Evolutionary conservation across 2,329 filamentous ascomycete genomes (phyloP).

Genomic region (Fusarium clavum): DNA sequence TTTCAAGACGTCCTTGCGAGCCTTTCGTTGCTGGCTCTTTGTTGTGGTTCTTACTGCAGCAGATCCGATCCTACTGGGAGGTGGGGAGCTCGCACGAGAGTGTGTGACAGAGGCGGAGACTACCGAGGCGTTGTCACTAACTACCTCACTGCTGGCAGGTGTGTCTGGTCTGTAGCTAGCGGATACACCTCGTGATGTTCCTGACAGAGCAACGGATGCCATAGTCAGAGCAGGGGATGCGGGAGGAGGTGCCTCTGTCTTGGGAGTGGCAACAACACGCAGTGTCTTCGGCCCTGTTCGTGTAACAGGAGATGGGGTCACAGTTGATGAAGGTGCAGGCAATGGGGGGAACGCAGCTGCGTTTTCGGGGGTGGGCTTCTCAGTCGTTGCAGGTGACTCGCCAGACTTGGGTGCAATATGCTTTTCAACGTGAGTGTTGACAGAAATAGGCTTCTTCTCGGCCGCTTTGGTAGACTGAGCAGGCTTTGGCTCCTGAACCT

Average conservation of each 20-base stretch:
- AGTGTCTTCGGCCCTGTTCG: slow-evolving; percentile 72
- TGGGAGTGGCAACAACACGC: slow-evolving; percentile 76
- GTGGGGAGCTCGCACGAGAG: slow-evolving; percentile 78
- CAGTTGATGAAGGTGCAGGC: slow-evolving; percentile 59
- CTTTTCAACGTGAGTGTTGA: slow-evolving; percentile 64
- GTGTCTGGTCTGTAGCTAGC: slow-evolving; percentile 71
- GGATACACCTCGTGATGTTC: slow-evolving; percentile 49
- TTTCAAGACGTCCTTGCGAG: slow-evolving; percentile 75
- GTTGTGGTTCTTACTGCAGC: slow-evolving; percentile 77
- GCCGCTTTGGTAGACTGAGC: slow-evolving; percentile 9
- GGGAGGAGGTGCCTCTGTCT: slow-evolving; percentile 64
- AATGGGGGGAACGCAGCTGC: slow-evolving; percentile 63
- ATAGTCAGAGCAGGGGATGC: slow-evolving; percentile 48
- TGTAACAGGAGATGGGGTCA: slow-evolving; percentile 61
- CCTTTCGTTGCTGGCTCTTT: slow-evolving; percentile 83
- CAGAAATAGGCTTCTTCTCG: slow-evolving; percentile 51
- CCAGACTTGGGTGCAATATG: slow-evolving; percentile 45
- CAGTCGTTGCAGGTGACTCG: slow-evolving; percentile 46
- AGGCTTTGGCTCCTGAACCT: slow-evolving; percentile 27
- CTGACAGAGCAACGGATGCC: slow-evolving; percentile 48
- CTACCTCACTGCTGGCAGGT: slow-evolving; percentile 73
- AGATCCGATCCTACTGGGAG: slow-evolving; percentile 71
- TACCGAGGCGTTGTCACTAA: slow-evolving; percentile 82
- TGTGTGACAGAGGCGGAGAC: slow-evolving; percentile 76
- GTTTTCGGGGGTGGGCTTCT: slow-evolving; percentile 49